Percentiles rank a stretch among this genome's conserved stretches.
phyloP scores from a whole-genome alignment of 2,329 filamentous ascomycete genomes.

The Fusarium tanahbumbuense region DNA sequence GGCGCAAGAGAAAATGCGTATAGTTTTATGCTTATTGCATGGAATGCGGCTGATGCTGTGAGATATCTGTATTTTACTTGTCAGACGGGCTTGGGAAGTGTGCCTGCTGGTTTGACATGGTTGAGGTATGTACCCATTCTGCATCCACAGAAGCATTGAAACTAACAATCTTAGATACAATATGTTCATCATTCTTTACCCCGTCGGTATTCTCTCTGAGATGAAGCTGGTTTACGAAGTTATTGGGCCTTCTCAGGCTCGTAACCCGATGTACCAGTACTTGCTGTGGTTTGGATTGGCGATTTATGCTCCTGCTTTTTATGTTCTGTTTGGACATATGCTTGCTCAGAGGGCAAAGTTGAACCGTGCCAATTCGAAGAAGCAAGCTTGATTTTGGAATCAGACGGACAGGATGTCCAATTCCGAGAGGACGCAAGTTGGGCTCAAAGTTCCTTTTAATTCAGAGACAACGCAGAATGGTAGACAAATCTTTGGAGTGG shows the following conservation, averaged over 20 bases:
- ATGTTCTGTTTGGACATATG: conserved; percentile 37
- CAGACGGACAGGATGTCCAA: too few relatives aligned
- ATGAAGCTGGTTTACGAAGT: conserved; percentile 36
- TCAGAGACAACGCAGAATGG: too few relatives aligned
- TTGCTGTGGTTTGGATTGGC: conserved; percentile 35
- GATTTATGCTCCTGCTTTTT: conserved; percentile 30
- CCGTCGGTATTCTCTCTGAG: conserved; percentile 35
- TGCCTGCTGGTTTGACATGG: conserved; percentile 24
- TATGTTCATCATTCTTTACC: conserved; percentile 36
- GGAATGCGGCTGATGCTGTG: conserved; percentile 38
- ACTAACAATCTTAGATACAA: conserved; percentile 30
- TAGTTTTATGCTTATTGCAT: conserved; percentile 35
- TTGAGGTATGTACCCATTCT: conserved; percentile 15
- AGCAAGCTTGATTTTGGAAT: not conserved
- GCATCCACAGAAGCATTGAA: not conserved
- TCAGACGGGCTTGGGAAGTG: conserved; percentile 19
- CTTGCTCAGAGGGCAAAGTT: conserved; percentile 36
- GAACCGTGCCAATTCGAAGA: not conserved
- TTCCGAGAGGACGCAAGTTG: too few relatives aligned
- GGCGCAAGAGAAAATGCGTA: conserved; percentile 28
- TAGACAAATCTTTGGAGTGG: too few relatives aligned
- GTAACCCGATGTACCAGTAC: conserved; percentile 34
- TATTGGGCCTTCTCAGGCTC: conserved; percentile 28
- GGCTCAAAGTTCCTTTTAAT: too few relatives aligned
- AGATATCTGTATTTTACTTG: conserved; percentile 38